Percentiles rank a stretch among this genome's conserved stretches.
Conservation (phyloP, 1,284 basidiomycete species). For the Ceratobasidium sp. region DNA sequence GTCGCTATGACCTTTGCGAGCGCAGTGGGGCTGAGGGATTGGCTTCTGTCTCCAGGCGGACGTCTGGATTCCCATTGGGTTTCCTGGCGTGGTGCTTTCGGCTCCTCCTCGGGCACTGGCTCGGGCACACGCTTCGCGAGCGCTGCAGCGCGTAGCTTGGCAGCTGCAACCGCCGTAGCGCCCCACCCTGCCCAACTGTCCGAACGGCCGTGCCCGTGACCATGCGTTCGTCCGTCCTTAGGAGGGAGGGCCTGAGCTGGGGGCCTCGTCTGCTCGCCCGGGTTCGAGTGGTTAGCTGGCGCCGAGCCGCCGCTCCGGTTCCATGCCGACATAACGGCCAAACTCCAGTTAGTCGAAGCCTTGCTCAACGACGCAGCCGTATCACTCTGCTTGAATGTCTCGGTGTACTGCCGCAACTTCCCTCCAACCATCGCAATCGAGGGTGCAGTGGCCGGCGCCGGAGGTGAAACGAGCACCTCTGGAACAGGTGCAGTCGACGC, state of each 20-base stretch:
- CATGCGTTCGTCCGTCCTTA: slow-evolving; percentile 29
- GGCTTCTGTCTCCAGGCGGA: slow-evolving; percentile 28
- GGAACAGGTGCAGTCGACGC: slow-evolving; percentile 20
- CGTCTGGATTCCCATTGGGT: slow-evolving; percentile 20
- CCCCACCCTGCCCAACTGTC: slow-evolving; percentile 46
- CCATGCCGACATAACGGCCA: slow-evolving; percentile 47
- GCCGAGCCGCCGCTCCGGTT: slow-evolving; percentile 28
- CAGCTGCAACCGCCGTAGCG: slow-evolving; percentile 38
- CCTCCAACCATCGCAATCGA: slow-evolving; percentile 31
- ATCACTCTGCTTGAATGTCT: slow-evolving; percentile 47
- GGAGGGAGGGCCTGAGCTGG: slow-evolving; percentile 13
- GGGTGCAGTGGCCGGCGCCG: slow-evolving; percentile 17
- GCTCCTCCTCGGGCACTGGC: slow-evolving; percentile 31
- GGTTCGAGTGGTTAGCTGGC: neutral
- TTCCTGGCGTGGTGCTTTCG: slow-evolving; percentile 1
- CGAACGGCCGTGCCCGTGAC: slow-evolving; percentile 24
- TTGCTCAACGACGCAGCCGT: slow-evolving; percentile 46
- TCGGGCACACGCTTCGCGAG: slow-evolving; percentile 21
- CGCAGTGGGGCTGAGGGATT: slow-evolving; percentile 37
- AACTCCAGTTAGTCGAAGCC: slow-evolving; percentile 47
- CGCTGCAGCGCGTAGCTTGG: slow-evolving; percentile 40
- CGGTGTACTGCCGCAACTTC: slow-evolving; percentile 37
- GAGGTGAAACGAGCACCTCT: slow-evolving; percentile 28
- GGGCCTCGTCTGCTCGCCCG: neutral
- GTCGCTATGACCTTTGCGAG: slow-evolving; percentile 28